Conservation (phyloP, 129 eudicot genomes). For the Escallonia herrerae region DNA sequence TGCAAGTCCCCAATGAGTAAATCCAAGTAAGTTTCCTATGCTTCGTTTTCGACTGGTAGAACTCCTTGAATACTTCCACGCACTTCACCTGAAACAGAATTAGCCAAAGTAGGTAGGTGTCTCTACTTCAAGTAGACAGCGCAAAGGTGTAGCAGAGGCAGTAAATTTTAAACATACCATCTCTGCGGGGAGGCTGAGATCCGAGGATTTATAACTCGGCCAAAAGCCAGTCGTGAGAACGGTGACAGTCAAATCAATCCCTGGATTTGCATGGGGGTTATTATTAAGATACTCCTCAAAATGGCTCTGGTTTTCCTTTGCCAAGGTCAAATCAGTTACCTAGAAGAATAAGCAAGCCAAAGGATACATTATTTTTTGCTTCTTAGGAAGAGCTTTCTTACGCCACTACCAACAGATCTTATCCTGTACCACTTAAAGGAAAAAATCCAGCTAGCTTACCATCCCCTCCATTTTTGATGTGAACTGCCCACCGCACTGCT, state of each 20-base stretch:
- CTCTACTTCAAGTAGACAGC: background rate
- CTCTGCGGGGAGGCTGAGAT: slow-evolving; percentile 44
- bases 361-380: background rate
- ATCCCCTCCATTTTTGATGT: slow-evolving; percentile 56
- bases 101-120: background rate
- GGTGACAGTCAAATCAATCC: slow-evolving; percentile 43
- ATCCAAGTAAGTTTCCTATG: slow-evolving; percentile 86
- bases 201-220: slow-evolving; percentile 50
- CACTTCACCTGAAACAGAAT: slow-evolving; percentile 49
- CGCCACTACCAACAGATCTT: background rate
- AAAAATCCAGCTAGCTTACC: slow-evolving; percentile 10
- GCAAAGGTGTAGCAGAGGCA: background rate
- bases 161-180: slow-evolving; percentile 20
- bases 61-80: slow-evolving; percentile 61
- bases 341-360: slow-evolving; percentile 1
- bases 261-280: slow-evolving; percentile 27
- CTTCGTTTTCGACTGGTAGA: slow-evolving; percentile 51
- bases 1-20: slow-evolving; percentile 68
- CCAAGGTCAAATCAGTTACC: slow-evolving; percentile 47
- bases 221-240: slow-evolving; percentile 50
- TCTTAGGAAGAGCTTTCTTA: background rate
- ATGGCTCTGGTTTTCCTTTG: slow-evolving; percentile 35
- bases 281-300: slow-evolving; percentile 31
- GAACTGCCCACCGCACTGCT: slow-evolving; percentile 62
- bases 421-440: background rate